Base-by-base conservation (phyloP, 495 filamentous ascomycete genomes). In the Penicillium subrubescens region DNA sequence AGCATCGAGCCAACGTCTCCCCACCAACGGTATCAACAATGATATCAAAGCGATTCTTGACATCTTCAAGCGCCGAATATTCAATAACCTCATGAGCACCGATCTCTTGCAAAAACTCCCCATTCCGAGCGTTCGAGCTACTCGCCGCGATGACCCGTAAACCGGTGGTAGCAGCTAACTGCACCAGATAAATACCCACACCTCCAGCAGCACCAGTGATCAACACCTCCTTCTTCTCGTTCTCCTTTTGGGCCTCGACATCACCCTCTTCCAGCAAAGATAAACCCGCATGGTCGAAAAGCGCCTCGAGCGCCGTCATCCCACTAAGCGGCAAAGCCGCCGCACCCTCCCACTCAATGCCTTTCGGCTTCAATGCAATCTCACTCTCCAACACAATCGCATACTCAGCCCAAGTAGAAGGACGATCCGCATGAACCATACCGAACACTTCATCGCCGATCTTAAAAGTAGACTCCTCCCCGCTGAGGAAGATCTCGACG, bases 21-120 rank as follows among this genome's bases (percentile, higher is more conserved):
- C 75, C 75, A 8, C 77, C 75, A 33, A 79, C 75, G 5, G 60
- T 65, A 70, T 79, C 77, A 51, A 77, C 57, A 51, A 79, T 61
- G 15, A 77, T n/a, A 70, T 79, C 75, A 52, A 72, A 77, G 7
- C 25, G 37, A 1, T 62, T 63, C 21, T 21, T 25, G 1, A 25
- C 19, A 0, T 39, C 17, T 2, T 61, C 27, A 5, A 78, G 34
- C 25, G 31, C 57, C 1, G 29, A 50, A 64, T 79, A 78, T 60
- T 77, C 77, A 37, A 75, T 52, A 12, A 63, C 59, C 59, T 74
- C 73, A 41, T 72, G 66, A 11, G 71, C 77, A 7, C 75, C 74
- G 10, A 79, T 34, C 0, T 17, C 50, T 0, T 39, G 57, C 15
- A 80, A 62, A 55, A 80, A 77, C 53, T 65, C 66, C 27, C 25